These are phyloP conservation scores for Boletus insuetus DNA, from an alignment of 768 basidiomycete genomes.

Conservation along the genomic window DNA sequence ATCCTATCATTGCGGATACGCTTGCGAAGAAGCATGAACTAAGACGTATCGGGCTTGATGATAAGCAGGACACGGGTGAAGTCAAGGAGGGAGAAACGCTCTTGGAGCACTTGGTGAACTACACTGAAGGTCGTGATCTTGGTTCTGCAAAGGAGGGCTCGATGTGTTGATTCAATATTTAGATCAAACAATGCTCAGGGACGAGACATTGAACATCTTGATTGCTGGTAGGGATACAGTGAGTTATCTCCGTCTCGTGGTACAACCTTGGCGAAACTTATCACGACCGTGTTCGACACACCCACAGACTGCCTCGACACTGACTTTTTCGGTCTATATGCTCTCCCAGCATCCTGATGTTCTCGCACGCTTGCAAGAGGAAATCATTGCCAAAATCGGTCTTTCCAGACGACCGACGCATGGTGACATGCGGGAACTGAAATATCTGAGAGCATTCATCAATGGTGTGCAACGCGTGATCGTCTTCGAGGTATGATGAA, in stretches of 20 bases:
- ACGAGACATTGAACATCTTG: conserved; percentile 30
- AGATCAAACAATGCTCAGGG: conserved; percentile 25
- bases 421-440: conserved; percentile 60
- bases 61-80: background rate
- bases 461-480: conserved; percentile 42
- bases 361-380: conserved; percentile 47
- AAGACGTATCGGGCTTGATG: conserved; percentile 2
- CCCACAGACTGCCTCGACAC: conserved; percentile 29
- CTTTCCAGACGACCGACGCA: conserved; percentile 46
- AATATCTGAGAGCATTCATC: conserved; percentile 60
- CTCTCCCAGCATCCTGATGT: conserved; percentile 53
- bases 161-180: background rate
- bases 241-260: background rate
- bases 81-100: conserved; percentile 42
- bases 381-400: conserved; percentile 54
- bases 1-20: conserved; percentile 46
- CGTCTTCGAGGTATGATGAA: background rate
- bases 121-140: conserved; percentile 45
- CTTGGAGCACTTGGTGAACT: conserved; percentile 52
- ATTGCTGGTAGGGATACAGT: conserved; percentile 44
- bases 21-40: conserved; percentile 34
- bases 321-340: conserved; percentile 40
- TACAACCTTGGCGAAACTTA: background rate
- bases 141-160: background rate
- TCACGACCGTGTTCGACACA: background rate